A percentile compares a stretch with the other conserved stretches of the same genome.
Evolutionary conservation across 176 grass and related monocot genomes (phyloP).

Genomic region (Areca catechu): DNA sequence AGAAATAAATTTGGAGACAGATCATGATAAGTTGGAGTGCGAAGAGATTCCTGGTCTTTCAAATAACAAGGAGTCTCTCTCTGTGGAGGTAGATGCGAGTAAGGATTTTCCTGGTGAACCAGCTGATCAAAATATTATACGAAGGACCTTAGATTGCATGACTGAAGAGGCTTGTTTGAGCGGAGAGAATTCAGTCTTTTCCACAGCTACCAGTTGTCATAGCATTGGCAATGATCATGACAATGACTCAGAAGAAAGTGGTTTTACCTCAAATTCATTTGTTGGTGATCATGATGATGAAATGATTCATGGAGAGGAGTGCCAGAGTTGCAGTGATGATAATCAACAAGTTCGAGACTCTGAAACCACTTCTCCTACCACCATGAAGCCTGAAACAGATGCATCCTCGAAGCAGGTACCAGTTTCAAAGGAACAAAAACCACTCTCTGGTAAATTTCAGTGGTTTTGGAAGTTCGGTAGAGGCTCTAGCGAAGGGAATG

Average conservation of each 20-base stretch:
- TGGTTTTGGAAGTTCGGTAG: conserved; percentile 68
- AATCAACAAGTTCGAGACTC: conserved; percentile 25
- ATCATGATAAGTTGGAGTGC: conserved; percentile 26
- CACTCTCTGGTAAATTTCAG: conserved; percentile 59
- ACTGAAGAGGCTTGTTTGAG: conserved; percentile 32
- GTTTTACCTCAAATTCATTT: conserved; percentile 62
- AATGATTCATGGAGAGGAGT: conserved; percentile 23
- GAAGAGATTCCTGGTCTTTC: conserved; percentile 28
- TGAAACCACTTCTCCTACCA: conserved; percentile 12
- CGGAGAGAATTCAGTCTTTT: conserved; percentile 45
- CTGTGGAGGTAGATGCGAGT: background rate
- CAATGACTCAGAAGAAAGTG: conserved; percentile 65
- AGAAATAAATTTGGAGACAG: conserved; percentile 16
- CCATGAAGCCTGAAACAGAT: conserved; percentile 15
- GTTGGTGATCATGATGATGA: conserved; percentile 41
- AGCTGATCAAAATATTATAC: conserved; percentile 6
- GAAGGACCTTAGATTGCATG: conserved; percentile 20
- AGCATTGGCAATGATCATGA: conserved; percentile 21
- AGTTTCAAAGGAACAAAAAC: conserved; percentile 48
- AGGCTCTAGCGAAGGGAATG: conserved; percentile 34
- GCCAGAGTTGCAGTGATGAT: conserved; percentile 20
- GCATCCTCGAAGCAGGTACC: background rate
- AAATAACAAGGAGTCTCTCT: conserved; percentile 19
- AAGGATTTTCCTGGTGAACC: conserved; percentile 11
- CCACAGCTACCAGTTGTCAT: conserved; percentile 14